A percentile compares a stretch with the other conserved stretches of the same genome.
These are phyloP conservation scores for Simplicillium sp. DNA, from an alignment of 2,329 filamentous ascomycete species.

Conservation along the genomic window DNA sequence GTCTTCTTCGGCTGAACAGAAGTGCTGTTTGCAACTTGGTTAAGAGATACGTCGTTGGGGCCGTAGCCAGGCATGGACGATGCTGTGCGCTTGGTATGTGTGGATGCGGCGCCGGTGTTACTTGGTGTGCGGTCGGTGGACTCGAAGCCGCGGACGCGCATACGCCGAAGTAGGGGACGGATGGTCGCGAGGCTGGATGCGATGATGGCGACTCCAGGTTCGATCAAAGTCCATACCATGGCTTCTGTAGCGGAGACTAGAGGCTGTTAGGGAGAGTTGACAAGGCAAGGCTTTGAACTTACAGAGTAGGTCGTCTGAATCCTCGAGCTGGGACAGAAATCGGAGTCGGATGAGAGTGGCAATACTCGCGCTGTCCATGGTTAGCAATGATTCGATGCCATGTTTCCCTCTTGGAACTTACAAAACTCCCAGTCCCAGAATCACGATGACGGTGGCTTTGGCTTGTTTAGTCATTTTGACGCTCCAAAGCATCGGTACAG, in stretches of 20 bases:
- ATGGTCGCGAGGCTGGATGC: slow-evolving; percentile 46
- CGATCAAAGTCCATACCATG: slow-evolving; percentile 48
- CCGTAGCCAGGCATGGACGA: slow-evolving; percentile 22
- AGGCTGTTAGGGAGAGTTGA: neutral
- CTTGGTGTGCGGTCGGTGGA: slow-evolving; percentile 24
- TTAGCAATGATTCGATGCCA: neutral
- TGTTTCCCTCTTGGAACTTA: slow-evolving; percentile 13
- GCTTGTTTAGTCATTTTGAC: slow-evolving; percentile 43
- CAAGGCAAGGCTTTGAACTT: slow-evolving; percentile 12
- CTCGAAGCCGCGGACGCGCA: slow-evolving; percentile 36
- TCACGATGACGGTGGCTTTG: slow-evolving; percentile 39
- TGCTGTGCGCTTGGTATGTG: slow-evolving; percentile 13
- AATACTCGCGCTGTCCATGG: slow-evolving; percentile 33
- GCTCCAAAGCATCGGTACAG: slow-evolving; percentile 44
- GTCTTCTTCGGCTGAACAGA: neutral
- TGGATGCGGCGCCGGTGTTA: slow-evolving; percentile 18
- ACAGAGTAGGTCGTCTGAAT: slow-evolving; percentile 39
- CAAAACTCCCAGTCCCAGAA: slow-evolving; percentile 42
- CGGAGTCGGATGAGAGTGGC: slow-evolving; percentile 43
- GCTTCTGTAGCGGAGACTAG: slow-evolving; percentile 38
- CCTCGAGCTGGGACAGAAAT: slow-evolving; percentile 34
- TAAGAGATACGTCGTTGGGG: slow-evolving; percentile 25
- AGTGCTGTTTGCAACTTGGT: slow-evolving; percentile 15
- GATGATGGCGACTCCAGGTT: slow-evolving; percentile 45
- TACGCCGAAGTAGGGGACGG: slow-evolving; percentile 40